Base-by-base conservation (phyloP, 2,329 filamentous ascomycete genomes). In the Microdochium paspali region DNA sequence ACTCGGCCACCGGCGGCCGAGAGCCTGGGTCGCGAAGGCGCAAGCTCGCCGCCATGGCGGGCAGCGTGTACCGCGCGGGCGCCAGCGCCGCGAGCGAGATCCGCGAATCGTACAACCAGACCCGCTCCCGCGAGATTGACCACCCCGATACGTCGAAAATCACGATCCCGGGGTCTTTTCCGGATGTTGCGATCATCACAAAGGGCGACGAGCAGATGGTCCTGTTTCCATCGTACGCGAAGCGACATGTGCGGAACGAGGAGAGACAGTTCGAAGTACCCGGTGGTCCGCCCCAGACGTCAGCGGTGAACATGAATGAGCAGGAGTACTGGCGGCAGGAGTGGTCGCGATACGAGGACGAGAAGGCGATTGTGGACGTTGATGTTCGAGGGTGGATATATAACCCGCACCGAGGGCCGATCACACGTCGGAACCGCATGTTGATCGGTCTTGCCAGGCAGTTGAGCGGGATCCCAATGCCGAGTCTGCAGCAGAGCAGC, bases 311-410 rank as follows among this genome's bases (percentile, higher is more conserved):
- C 2, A 69, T 77, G 26, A 74, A 72, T 42, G 82, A 89, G 53
- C 77, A 81, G 42, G 82, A 89, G 32, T 90, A 85, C 62, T 91
- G 86, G 84, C 79, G 77, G 39, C 71, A 80, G 47, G 82, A 91
- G 58, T 95, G 87, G 86, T 81, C 90, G 49, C 78, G 78, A 51
- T 78, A 84, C 46, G 86, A 95, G 62, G 84, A 91, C 50, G 83
- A 90, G 58, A 86, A 85, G 62, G 89, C 90, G 0, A 73, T 96
- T 3, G 87, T 96, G 1, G 91, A 97, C 60, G 88, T 97, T 5
- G 91, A 98, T 62, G 88, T 98, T 23, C 79, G 91, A 55, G 93
- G 93, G 13, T 98, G 94, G 93, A 79, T 97, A 46, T 98, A 95
- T 64, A 81, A 82, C 32, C 91, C 91, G 18, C 87, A 91, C 58